Evolutionary conservation across 306 rosid species (phyloP), one percentile per base, ranked within the genome.

Genomic region (Quercus ilex): DNA sequence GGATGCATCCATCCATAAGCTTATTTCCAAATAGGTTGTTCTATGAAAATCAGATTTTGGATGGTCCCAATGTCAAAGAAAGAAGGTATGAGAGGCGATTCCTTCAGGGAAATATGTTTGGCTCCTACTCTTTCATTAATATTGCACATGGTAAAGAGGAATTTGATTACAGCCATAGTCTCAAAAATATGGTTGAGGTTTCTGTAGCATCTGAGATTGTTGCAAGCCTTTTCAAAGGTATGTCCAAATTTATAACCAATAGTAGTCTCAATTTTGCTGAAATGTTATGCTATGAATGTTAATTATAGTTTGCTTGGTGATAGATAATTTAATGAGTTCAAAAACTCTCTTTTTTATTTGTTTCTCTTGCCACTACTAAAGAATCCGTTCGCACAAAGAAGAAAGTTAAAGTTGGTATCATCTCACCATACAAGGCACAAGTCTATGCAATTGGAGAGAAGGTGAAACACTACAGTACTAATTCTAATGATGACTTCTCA

Each of bases 1-100:
- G 85, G 80, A 80, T 86, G 89, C 85, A 83, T 77, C 83, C 83
- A n/a, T 83, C 87, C 23, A 86, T 86, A 64, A 86, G 87, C 77
- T 49, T 71, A 56, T 86, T 79, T 67, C 89, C 87, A 0, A 86
- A 86, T 1, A n/a, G 10, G 64, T 79, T 83, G 75, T 86, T 83
- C 78, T 86, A 86, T 2, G 1, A 30, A 1, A 67, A 74, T 13
- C 43, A 60, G 72, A 63, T 83, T 69, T 8, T 55, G 74, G 69
- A 83, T 23, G 85, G 81, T n/a, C 30, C 59, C 18, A 80, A 71
- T 77, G 85, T 86, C 20, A 69, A 28, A 31, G 76, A 49, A 25
- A 67, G 68, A 64, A 74, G 74, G 28, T 74, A 77, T n/a, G 11
- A 77, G 4, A 83, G 43, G 26, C 13, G 21, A 55, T 86, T 83